Percentiles rank a stretch among this genome's conserved stretches.
phyloP scores from a whole-genome alignment of 768 basidiomycete genomes.

The Heimioporus sp. region DNA sequence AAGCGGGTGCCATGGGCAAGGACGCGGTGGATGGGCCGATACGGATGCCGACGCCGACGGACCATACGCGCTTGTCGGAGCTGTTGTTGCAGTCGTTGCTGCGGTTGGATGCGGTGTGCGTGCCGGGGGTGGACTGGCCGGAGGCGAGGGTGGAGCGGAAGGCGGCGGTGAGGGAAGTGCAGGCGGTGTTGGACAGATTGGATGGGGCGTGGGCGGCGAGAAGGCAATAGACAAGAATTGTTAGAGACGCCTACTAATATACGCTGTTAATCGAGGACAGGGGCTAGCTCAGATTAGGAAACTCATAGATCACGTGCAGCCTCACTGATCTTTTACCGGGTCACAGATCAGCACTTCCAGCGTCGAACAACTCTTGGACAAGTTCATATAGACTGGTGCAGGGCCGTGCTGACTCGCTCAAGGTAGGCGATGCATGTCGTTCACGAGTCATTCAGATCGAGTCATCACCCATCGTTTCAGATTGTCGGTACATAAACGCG shows the following conservation, averaged over 20 bases:
- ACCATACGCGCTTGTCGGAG: slow-evolving; percentile 69
- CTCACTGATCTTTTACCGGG: no score
- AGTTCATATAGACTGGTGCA: no score
- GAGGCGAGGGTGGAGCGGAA: slow-evolving; percentile 80
- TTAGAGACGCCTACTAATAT: no score
- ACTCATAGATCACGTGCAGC: no score
- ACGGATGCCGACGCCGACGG: slow-evolving; percentile 25
- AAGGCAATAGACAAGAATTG: no score
- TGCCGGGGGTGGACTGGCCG: slow-evolving; percentile 70
- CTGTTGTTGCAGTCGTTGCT: slow-evolving; percentile 84
- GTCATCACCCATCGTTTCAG: slow-evolving; percentile 5
- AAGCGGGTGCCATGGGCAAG: background rate
- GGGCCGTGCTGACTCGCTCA: background rate
- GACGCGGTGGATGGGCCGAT: background rate
- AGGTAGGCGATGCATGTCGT: background rate
- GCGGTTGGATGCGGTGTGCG: slow-evolving; percentile 74
- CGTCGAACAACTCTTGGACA: no score
- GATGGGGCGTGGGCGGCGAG: slow-evolving; percentile 62
- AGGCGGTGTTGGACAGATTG: slow-evolving; percentile 74
- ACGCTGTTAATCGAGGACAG: no score
- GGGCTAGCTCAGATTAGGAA: no score
- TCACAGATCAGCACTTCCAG: no score
- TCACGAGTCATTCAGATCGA: slow-evolving; percentile 13
- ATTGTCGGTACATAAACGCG: background rate
- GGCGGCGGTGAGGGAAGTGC: slow-evolving; percentile 82